phyloP scores from a whole-genome alignment of 495 filamentous ascomycete species.

The Astrothelium subdiscretum region DNA sequence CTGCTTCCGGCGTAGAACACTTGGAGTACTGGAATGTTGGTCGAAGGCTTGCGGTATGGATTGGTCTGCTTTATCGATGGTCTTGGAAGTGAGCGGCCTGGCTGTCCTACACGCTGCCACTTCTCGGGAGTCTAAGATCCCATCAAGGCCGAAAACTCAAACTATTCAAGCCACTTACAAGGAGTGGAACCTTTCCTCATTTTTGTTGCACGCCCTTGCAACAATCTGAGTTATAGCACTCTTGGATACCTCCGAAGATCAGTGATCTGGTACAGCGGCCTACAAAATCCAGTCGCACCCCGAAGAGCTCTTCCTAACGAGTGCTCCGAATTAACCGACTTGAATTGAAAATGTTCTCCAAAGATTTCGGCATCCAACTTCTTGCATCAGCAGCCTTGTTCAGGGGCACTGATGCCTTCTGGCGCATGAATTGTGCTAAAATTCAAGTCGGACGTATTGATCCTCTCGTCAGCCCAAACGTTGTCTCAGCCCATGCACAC shows the following conservation, averaged over 20 bases:
- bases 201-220: not conserved
- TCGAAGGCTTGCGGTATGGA: not conserved
- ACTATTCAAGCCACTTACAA: not conserved
- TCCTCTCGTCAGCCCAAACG: slow-evolving; percentile 23
- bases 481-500: slow-evolving; percentile 24
- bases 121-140: not conserved
- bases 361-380: not conserved
- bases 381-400: not conserved
- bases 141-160: not conserved
- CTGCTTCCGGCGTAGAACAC: not conserved
- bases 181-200: not conserved
- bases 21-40: not conserved
- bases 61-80: not conserved
- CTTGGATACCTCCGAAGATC: no score
- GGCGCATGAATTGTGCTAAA: slow-evolving; percentile 26
- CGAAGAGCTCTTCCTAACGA: not conserved
- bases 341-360: not conserved
- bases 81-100: not conserved
- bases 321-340: not conserved
- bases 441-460: slow-evolving; percentile 31
- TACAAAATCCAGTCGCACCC: not conserved
- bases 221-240: not conserved
- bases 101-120: not conserved
- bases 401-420: slow-evolving; percentile 21
- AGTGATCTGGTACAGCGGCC: not conserved